phyloP scores from a whole-genome alignment of 148 eudicot genomes.

The Polygonum maritimum region DNA sequence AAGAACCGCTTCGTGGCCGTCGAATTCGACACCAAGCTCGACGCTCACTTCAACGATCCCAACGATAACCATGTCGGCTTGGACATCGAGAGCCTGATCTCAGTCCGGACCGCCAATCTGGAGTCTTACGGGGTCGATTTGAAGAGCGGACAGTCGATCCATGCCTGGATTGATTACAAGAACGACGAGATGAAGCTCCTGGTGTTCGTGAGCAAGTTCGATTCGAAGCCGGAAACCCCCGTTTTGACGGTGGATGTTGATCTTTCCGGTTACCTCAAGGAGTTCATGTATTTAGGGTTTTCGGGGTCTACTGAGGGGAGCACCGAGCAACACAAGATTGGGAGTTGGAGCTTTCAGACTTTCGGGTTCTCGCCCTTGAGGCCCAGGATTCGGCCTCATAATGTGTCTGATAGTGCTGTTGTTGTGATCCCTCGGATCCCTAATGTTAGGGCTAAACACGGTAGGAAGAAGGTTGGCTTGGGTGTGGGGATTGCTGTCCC shows the following conservation, averaged over 20 bases:
- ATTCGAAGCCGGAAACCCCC: slow-evolving; percentile 39
- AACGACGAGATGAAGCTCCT: slow-evolving; percentile 24
- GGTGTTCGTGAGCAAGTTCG: slow-evolving; percentile 50
- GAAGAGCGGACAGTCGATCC: slow-evolving; percentile 51
- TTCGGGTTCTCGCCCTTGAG: slow-evolving; percentile 37
- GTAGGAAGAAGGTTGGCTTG: slow-evolving; percentile 37
- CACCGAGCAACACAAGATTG: slow-evolving; percentile 58
- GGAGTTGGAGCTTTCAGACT: slow-evolving; percentile 54
- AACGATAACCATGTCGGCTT: slow-evolving; percentile 75
- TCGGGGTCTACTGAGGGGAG: slow-evolving; percentile 91
- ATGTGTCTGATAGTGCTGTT: slow-evolving; percentile 64
- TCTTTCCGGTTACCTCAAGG: slow-evolving; percentile 51
- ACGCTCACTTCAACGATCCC: slow-evolving; percentile 55
- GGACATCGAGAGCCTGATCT: slow-evolving; percentile 57
- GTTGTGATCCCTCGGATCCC: slow-evolving; percentile 25
- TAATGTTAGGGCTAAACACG: slow-evolving; percentile 7
- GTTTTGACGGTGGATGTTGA: slow-evolving; percentile 46
- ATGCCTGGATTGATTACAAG: slow-evolving; percentile 78
- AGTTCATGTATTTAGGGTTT: slow-evolving; percentile 67
- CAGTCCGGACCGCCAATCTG: slow-evolving; percentile 39
- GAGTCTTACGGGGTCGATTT: slow-evolving; percentile 33
- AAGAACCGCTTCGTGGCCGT: slow-evolving; percentile 65
- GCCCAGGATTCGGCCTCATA: slow-evolving; percentile 32
- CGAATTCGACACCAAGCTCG: slow-evolving; percentile 72
- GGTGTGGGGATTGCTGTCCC: slow-evolving; percentile 54